Percentiles rank a stretch among this genome's conserved stretches.
These are phyloP conservation scores for Barnettozyma siamensis DNA, from an alignment of 805 yeast species.

Conservation along the genomic window DNA sequence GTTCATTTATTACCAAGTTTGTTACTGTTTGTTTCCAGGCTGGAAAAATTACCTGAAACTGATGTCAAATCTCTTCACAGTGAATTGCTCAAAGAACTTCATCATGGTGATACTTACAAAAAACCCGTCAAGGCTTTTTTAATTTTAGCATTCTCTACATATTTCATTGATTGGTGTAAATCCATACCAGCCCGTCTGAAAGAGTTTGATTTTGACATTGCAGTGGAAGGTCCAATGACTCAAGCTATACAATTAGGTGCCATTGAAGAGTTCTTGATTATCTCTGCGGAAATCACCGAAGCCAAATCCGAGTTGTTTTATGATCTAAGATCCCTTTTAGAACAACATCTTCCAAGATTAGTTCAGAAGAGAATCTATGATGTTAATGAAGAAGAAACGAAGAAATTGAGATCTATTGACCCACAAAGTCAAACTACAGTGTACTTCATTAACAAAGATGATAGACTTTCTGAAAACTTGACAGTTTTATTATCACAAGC, in stretches of 20 bases:
- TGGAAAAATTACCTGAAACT: conserved; percentile 30
- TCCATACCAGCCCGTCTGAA: conserved; percentile 34
- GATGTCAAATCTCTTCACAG: conserved; percentile 36
- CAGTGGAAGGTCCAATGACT: conserved; percentile 55
- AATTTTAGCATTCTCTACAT: conserved; percentile 46
- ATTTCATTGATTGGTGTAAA: conserved; percentile 67
- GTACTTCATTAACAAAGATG: conserved; percentile 18
- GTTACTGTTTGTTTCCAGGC: conserved; percentile 37
- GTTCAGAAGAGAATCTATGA: conserved; percentile 48
- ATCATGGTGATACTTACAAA: conserved; percentile 38
- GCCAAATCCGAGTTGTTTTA: conserved; percentile 46
- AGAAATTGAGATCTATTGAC: conserved; percentile 25
- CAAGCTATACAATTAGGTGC: conserved; percentile 59
- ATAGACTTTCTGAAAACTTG: conserved; percentile 21
- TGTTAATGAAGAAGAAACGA: conserved; percentile 38
- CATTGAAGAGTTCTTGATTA: conserved; percentile 57
- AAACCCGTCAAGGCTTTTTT: conserved; percentile 46
- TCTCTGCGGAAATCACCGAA: conserved; percentile 51
- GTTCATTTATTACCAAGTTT: conserved; percentile 61
- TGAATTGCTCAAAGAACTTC: conserved; percentile 30
- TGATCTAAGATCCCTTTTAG: conserved; percentile 61
- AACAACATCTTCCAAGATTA: conserved; percentile 58
- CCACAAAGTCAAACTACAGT: conserved; percentile 17
- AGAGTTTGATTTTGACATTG: conserved; percentile 47
- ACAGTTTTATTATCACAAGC: conserved; percentile 30